phyloP scores from a whole-genome alignment of 371 early-diverging fungal genomes.

The Syncephalastrum sp. region DNA sequence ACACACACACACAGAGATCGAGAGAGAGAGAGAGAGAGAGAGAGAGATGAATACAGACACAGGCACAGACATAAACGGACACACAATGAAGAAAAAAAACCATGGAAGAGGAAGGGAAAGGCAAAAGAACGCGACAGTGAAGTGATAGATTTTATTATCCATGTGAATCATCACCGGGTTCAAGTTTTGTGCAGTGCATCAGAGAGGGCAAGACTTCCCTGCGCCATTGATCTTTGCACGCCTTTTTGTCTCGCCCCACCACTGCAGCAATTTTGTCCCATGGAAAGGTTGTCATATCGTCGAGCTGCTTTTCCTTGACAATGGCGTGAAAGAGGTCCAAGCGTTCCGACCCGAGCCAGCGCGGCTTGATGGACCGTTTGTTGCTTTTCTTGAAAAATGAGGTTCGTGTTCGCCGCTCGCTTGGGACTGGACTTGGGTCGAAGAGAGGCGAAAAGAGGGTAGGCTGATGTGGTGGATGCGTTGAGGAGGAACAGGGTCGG shows the following conservation, averaged over 20 bases:
- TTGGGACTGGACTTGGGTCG: neutral
- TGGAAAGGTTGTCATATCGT: constrained; percentile 20
- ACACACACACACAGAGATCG: too few species aligned
- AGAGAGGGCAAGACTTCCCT: constrained; percentile 12
- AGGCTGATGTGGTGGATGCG: too few species aligned
- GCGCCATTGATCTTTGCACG: constrained; percentile 34
- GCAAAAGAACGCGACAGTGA: too few species aligned
- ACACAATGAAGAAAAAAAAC: too few species aligned
- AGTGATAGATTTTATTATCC: too few species aligned
- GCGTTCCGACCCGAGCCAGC: constrained; percentile 23
- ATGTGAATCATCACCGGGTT: too few species aligned
- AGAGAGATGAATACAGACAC: too few species aligned
- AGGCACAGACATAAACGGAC: too few species aligned
- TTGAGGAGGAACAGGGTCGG: too few species aligned
- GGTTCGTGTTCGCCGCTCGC: neutral
- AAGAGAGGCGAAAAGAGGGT: too few species aligned
- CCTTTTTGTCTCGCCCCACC: constrained; percentile 19
- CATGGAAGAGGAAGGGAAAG: too few species aligned
- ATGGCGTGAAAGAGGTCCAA: constrained; percentile 15
- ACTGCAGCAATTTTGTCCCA: constrained; percentile 24
- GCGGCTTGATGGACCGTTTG: constrained; percentile 13
- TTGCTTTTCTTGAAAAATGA: neutral
- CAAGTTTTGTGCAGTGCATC: neutral
- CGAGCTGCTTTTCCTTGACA: constrained; percentile 19
- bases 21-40: too few species aligned